Base-by-base conservation (phyloP, 176 grass and related monocot genomes). In the Chloris gayana region DNA sequence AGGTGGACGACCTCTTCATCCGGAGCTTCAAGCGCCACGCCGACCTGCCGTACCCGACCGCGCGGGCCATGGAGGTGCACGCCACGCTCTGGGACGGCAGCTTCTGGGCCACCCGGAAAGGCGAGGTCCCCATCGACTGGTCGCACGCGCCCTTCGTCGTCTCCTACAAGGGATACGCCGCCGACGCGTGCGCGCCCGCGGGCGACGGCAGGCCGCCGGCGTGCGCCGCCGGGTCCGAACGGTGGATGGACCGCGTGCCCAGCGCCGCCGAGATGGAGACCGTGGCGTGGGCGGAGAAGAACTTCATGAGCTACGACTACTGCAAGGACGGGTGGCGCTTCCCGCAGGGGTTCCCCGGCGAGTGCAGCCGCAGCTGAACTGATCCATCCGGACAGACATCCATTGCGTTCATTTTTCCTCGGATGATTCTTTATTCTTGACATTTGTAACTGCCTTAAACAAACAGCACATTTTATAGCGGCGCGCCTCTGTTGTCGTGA, bases 61-160 rank as follows among this genome's bases (percentile, higher is more conserved):
- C 9, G 2, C 22, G n/a, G 56, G 8, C 56, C 22, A 58, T 58
- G 56, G 22, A 24, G 25, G 50, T 92, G 51, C 88, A 95, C 89
- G 88, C 89, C 30, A 92, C 89, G 78, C 77, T 95, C 0, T 95
- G 93, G 93, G 90, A 95, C 83, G 93, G 89, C 32, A 88, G 90
- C 69, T 88, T 64, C 80, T 95, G 93, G 93, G 93, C 93, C 0
- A 95, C 93, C 67, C 64, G 80, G 66, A 81, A 91, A 25, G 93
- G 89, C 33, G 44, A 76, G 64, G 93, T 92, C 15, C 85, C 89
- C 41, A 82, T 91, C 17, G 84, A 95, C 80, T 95, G 93, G 93
- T 14, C 15, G 42, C 3, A 22, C 64, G 70, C 59, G 19, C 93
- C 93, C 0, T 95, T 92, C 64, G 78, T 88, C 7, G 93, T 88